Evolutionary conservation across 2,329 filamentous ascomycete genomes (phyloP).

Genomic region (Penicillium glabrum): DNA sequence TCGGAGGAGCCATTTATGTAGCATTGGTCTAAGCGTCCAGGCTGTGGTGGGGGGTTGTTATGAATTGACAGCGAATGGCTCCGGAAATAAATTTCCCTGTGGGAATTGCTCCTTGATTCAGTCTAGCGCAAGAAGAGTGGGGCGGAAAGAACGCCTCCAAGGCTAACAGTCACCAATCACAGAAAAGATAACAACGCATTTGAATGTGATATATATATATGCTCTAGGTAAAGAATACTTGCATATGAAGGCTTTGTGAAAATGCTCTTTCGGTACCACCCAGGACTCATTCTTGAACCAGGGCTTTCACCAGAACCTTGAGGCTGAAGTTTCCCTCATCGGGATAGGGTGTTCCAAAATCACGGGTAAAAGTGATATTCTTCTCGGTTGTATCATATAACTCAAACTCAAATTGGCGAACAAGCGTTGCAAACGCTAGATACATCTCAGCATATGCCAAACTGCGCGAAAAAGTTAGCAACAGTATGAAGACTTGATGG

Average conservation of each 20-base stretch:
- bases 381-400: constrained; percentile 11
- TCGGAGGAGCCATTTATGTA: too few species aligned
- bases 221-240: background rate
- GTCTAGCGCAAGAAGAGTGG: too few species aligned
- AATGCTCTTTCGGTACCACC: background rate
- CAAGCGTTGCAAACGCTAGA: constrained; percentile 10
- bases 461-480: background rate
- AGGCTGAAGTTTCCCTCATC: constrained; percentile 6
- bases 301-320: background rate
- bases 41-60: too few species aligned
- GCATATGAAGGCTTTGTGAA: background rate
- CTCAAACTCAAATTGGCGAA: constrained; percentile 15
- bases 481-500: background rate
- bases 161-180: too few species aligned
- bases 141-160: too few species aligned
- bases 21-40: too few species aligned
- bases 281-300: background rate
- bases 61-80: too few species aligned
- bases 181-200: background rate
- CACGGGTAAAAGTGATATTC: constrained; percentile 14
- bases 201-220: background rate
- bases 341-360: constrained; percentile 15
- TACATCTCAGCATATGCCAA: constrained; percentile 20
- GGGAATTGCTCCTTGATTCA: too few species aligned
- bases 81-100: too few species aligned